Evolutionary conservation across 2,329 filamentous ascomycete genomes (phyloP), one percentile per base, ranked within the genome.

Genomic region (Claviceps capensis): DNA sequence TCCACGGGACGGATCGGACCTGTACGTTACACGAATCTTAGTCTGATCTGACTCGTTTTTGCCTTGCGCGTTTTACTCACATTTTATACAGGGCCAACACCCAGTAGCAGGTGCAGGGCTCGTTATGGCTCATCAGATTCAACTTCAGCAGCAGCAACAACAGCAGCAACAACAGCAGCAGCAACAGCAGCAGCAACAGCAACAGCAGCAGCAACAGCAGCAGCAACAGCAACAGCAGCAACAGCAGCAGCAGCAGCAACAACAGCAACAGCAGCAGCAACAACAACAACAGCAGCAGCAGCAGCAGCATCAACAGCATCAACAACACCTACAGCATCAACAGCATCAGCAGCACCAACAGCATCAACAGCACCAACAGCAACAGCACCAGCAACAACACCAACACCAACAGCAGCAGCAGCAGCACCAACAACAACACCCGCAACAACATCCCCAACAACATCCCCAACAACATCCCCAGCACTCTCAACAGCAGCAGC

Each of bases 401-500:
- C 62, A 63, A 41, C 54, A 56, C 45, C 72, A 73, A 23, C 61
- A 65, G 26, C 60, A 16, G 63, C 65, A 46, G 53, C 59, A 36
- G 56, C 74, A 76, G 46, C 73, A 76, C 48, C 59, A 75, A 13
- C 72, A 71, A 8, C 63, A 75, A 36, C 73, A 76, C 53, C 72
- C 75, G 50, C 62, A 64, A 40, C 55, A 56, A 42, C 65, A 69
- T 0, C 45, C 19, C 2, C 45, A 47, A 2, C 45, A 47, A 2
- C 45, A 47, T 0, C 45, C 36, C 1, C 70, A 66, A 30, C 68
- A 67, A 42, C 69, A 74, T 53, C 67, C 70, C 9, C 57, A 56
- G 38, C 72, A 73, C 23, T 60, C 65, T 30, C 67, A 64, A n/a
- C 62, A 61, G 36, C 57, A 62, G 43, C 65, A 64, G 51, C 65